A percentile compares a stretch with the other conserved stretches of the same genome.
Conservation (phyloP, 768 basidiomycete genomes). For the Auricularia heimuer region DNA sequence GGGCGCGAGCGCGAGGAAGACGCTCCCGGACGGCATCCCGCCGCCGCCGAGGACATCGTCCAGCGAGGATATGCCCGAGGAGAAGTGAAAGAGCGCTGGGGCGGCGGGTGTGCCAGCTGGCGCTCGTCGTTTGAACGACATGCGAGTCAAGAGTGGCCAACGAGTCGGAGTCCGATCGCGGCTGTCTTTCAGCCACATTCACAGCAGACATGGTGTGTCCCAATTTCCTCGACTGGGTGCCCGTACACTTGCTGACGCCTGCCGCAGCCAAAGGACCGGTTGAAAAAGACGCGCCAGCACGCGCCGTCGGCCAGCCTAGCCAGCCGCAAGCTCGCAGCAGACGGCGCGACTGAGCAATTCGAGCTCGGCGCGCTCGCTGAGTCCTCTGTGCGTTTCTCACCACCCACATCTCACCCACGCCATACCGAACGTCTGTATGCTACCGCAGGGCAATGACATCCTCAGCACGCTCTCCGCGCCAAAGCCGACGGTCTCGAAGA, state of each 20-base stretch:
- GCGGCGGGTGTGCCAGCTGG: slow-evolving; percentile 4
- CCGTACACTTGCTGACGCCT: neutral
- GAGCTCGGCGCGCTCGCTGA: slow-evolving; percentile 1
- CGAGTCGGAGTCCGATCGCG: neutral
- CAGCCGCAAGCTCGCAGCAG: neutral
- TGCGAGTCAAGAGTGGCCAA: neutral
- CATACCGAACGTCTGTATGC: neutral
- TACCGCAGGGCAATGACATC: slow-evolving; percentile 34
- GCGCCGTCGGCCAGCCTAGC: neutral
- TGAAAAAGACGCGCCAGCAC: neutral
- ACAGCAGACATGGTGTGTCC: neutral
- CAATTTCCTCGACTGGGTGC: neutral
- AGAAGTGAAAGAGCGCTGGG: slow-evolving; percentile 30
- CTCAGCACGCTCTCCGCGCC: slow-evolving; percentile 25
- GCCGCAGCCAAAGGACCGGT: neutral
- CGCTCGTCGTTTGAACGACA: slow-evolving; percentile 1
- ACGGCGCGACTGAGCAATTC: slow-evolving; percentile 3
- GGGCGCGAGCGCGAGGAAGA: slow-evolving; percentile 64
- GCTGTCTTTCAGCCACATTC: neutral
- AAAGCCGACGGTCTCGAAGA: slow-evolving; percentile 38
- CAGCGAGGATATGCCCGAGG: slow-evolving; percentile 84
- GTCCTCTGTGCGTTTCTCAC: neutral
- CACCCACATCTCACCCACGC: neutral
- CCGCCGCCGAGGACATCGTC: slow-evolving; percentile 87
- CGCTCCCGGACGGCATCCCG: slow-evolving; percentile 75